Evolutionary conservation across 805 yeast species (phyloP), one percentile per base, ranked within the genome.

Genomic region (Candida succiphila): DNA sequence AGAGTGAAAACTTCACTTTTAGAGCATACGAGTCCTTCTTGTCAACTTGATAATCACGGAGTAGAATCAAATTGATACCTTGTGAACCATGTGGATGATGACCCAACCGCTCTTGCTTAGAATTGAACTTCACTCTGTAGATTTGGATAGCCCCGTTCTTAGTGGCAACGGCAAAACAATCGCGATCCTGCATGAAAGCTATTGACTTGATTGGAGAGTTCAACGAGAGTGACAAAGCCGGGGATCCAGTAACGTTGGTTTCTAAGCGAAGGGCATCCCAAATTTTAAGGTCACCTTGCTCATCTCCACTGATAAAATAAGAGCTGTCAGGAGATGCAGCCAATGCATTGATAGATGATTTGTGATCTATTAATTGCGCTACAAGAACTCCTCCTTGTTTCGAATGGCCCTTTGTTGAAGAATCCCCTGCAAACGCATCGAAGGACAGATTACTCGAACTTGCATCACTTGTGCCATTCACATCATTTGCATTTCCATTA

Each of bases 251-350:
- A 4, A 76, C 71, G 27, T 79, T 81, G 35, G 69, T 69, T 33
- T 78, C 85, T 25, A 88, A 56, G 37, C 75, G 72, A 8, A 59
- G 46, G 1, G 78, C 55, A 48, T 85, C 94, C 96, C 96, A 92
- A 1, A 89, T 54, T 41, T 75, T 79, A 26, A 92, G 46, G 2
- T 60, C 49, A 0, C 96, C 95, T 20, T 69, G 68, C 31, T 77
- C 81, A 7, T 92, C 84, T 2, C 87, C 95, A 2, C 92, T 77
- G 3, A 86, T 59, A 41, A 89, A 76, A 41, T 72, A 79, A 17
- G 70, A 69, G 13, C 74, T 67, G 20, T 79, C 76, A 0, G 80
- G 76, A 5, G 83, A 67, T 0, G 72, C 68, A 1, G 66, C 71
- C 7, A 86, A 49, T 19, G 77, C 58, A 17, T 65, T 74, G n/a